A percentile compares a stretch with the other conserved stretches of the same genome.
These are phyloP conservation scores for Aquanectria penicillioides DNA, from an alignment of 2,329 filamentous ascomycete genomes.

Conservation along the genomic window DNA sequence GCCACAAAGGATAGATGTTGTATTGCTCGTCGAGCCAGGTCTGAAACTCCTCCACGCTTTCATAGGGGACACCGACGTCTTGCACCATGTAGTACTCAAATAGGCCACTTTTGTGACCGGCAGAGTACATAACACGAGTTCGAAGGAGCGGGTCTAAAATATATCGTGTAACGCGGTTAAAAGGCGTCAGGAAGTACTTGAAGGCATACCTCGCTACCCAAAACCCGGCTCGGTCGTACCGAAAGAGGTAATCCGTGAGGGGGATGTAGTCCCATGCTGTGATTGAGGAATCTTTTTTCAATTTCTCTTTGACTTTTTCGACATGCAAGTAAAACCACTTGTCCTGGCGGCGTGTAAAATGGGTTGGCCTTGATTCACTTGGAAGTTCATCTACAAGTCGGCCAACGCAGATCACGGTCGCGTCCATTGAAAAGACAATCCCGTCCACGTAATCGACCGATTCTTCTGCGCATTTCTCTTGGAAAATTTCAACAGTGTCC, in stretches of 20 bases:
- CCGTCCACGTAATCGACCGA: constrained; percentile 74
- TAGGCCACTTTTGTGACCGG: constrained; percentile 69
- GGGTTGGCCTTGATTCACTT: constrained; percentile 44
- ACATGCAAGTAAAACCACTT: constrained; percentile 82
- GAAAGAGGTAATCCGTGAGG: constrained; percentile 74
- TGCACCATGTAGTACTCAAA: constrained; percentile 71
- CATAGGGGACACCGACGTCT: constrained; percentile 66
- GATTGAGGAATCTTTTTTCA: constrained; percentile 33
- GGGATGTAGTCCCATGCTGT: constrained; percentile 65
- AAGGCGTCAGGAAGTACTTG: constrained; percentile 71
- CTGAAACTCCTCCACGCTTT: constrained; percentile 54
- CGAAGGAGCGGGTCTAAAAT: constrained; percentile 71
- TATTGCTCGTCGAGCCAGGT: constrained; percentile 58
- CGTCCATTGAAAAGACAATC: constrained; percentile 67
- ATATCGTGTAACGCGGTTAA: constrained; percentile 70
- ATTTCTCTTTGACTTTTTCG: constrained; percentile 50
- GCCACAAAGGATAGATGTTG: constrained; percentile 64
- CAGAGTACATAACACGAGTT: constrained; percentile 72
- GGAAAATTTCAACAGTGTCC: constrained; percentile 55
- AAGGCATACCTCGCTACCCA: constrained; percentile 73
- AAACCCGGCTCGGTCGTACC: constrained; percentile 76
- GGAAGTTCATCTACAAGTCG: constrained; percentile 61
- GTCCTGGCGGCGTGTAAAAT: constrained; percentile 68
- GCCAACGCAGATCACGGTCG: constrained; percentile 70
- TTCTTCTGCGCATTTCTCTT: constrained; percentile 51